These are phyloP conservation scores for Verruconis gallopava DNA, from an alignment of 2,329 filamentous ascomycete species.

Conservation along the genomic window DNA sequence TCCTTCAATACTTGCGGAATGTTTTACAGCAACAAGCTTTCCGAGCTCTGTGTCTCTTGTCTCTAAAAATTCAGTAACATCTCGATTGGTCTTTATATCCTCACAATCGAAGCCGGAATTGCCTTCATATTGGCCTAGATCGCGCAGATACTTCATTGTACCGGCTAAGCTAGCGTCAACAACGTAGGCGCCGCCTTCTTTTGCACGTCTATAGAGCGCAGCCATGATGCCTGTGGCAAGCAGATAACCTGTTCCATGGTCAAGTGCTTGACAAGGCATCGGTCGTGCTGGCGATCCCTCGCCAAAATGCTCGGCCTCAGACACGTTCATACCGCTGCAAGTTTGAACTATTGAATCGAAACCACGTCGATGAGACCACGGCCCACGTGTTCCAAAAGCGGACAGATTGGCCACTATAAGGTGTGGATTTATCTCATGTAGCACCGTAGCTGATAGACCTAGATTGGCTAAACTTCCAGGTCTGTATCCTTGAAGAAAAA, in stretches of 20 bases:
- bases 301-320: conserved; percentile 37
- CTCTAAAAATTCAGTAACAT: conserved; percentile 29
- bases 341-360: conserved; percentile 46
- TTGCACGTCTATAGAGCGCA: conserved; percentile 36
- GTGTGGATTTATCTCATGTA: conserved; percentile 28
- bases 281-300: conserved; percentile 28
- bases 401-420: conserved; percentile 41
- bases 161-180: conserved; percentile 44
- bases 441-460: conserved; percentile 32
- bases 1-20: conserved; percentile 36
- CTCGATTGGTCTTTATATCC: conserved; percentile 20
- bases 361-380: conserved; percentile 35
- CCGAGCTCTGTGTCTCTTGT: conserved; percentile 34
- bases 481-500: conserved; percentile 57
- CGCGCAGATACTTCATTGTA: conserved; percentile 42
- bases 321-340: conserved; percentile 42
- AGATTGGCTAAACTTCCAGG: conserved; percentile 51
- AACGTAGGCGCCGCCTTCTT: conserved; percentile 35
- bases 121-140: conserved; percentile 38
- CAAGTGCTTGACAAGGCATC: conserved; percentile 42
- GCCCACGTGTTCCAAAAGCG: conserved; percentile 38
- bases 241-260: conserved; percentile 43
- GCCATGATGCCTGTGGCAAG: conserved; percentile 41
- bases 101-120: conserved; percentile 30
- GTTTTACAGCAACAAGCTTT: conserved; percentile 33